A percentile compares a stretch with the other conserved stretches of the same genome.
phyloP scores from a whole-genome alignment of 495 filamentous ascomycete species.

The Lophium mytilinum region DNA sequence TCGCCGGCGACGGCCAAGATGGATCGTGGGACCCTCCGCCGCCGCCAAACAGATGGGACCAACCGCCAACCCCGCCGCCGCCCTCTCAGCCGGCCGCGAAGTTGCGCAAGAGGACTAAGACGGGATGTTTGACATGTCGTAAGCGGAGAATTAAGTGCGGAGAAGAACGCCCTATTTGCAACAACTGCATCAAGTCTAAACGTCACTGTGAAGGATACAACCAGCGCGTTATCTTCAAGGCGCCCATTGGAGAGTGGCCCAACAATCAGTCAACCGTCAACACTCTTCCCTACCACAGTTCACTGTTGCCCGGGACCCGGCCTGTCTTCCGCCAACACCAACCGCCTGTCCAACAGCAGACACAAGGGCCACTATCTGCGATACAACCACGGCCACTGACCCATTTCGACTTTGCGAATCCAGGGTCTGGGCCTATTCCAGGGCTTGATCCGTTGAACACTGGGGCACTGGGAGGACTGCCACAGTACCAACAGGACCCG shows the following conservation, averaged over 20 bases:
- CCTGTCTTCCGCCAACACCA: background rate
- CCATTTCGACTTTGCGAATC: conserved; percentile 15
- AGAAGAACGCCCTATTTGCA: conserved; percentile 85
- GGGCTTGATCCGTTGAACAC: conserved; percentile 5
- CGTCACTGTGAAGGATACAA: conserved; percentile 92
- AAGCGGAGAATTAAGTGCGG: conserved; percentile 96
- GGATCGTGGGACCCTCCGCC: conserved; percentile 7
- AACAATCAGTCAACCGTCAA: conserved; percentile 19
- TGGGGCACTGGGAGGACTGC: background rate
- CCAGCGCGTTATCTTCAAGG: conserved; percentile 86
- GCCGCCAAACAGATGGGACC: background rate
- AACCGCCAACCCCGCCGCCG: conserved; percentile 1
- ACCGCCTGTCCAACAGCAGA: background rate
- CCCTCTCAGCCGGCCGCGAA: conserved; percentile 15
- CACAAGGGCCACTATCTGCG: conserved; percentile 1
- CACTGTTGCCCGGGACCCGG: conserved; percentile 23
- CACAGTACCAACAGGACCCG: conserved; percentile 6
- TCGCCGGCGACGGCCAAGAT: background rate
- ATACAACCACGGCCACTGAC: conserved; percentile 13
- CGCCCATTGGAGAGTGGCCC: conserved; percentile 54
- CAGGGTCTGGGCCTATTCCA: conserved; percentile 1
- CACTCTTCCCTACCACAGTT: conserved; percentile 24
- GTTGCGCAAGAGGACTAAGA: conserved; percentile 79
- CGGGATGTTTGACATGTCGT: conserved; percentile 91
- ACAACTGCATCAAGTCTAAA: conserved; percentile 91